Conservation (phyloP, 2,329 filamentous ascomycete genomes). For the Ophiostoma piceae region DNA sequence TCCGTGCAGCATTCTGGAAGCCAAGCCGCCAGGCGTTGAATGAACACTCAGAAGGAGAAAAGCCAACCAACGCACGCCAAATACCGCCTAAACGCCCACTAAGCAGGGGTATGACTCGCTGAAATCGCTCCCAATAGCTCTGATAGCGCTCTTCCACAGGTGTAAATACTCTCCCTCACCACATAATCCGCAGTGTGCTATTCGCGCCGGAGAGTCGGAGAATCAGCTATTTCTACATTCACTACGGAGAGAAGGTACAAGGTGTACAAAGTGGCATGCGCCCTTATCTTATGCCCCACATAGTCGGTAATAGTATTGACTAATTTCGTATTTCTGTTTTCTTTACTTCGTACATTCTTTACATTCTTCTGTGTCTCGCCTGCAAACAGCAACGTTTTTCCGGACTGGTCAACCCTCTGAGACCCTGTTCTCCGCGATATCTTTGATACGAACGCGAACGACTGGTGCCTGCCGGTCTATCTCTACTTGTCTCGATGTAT, state of each 20-base stretch:
- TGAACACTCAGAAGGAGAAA: not conserved
- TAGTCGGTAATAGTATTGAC: not conserved
- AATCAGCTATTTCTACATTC: not conserved
- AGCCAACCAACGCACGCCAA: not conserved
- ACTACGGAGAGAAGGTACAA: not conserved
- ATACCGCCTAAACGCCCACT: not conserved
- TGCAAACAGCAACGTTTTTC: not conserved
- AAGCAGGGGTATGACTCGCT: not conserved
- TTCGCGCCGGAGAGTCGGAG: not conserved
- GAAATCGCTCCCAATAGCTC: not conserved
- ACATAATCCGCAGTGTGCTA: not conserved
- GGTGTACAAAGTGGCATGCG: not conserved
- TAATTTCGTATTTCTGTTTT: not conserved
- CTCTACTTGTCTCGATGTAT: not conserved
- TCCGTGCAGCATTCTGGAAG: not conserved
- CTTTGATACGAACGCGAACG: not conserved
- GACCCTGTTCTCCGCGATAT: not conserved
- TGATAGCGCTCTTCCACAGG: not conserved
- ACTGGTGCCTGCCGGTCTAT: not conserved
- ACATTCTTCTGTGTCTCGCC: not conserved
- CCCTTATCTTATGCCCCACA: slow-evolving; percentile 3
- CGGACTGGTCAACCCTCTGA: not conserved
- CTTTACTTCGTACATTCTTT: not conserved
- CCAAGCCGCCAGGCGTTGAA: too few relatives aligned
- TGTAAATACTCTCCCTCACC: not conserved